These are phyloP conservation scores for Colletotrichum plurivorum DNA, from an alignment of 2,329 filamentous ascomycete genomes.

Conservation along the genomic window DNA sequence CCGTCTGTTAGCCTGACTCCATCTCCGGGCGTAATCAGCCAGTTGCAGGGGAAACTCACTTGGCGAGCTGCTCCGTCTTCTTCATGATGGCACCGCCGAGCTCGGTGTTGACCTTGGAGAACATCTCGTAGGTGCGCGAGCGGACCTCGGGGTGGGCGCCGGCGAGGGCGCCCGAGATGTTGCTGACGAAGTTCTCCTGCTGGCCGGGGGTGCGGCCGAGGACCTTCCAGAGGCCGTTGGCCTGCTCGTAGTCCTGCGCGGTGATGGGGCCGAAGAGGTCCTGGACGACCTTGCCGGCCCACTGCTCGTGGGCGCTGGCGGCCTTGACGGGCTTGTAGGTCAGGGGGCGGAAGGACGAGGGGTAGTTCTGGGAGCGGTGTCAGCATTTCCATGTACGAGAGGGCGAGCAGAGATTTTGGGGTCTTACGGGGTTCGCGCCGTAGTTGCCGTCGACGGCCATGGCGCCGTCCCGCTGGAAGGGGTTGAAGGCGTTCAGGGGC, in stretches of 20 bases:
- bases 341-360: conserved; percentile 60
- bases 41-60: conserved; percentile 31
- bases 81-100: conserved; percentile 67
- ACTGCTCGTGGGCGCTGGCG: conserved; percentile 61
- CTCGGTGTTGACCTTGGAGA: conserved; percentile 66
- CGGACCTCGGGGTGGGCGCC: conserved; percentile 68
- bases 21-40: too few species aligned
- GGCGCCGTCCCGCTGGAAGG: conserved; percentile 80
- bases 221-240: conserved; percentile 63
- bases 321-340: conserved; percentile 59
- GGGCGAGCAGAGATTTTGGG: too few species aligned
- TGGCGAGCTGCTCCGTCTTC: conserved; percentile 64
- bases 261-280: conserved; percentile 60
- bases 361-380: conserved; percentile 60
- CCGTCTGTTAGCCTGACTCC: neutral
- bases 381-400: neutral
- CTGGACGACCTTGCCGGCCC: conserved; percentile 60
- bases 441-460: conserved; percentile 80
- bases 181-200: conserved; percentile 73
- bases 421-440: conserved; percentile 63
- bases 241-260: conserved; percentile 66
- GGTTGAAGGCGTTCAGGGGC: conserved; percentile 70
- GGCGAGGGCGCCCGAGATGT: conserved; percentile 70
- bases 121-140: conserved; percentile 73
- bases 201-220: conserved; percentile 65